Conservation (phyloP, 2,329 filamentous ascomycete species). For the Thielaviopsis musarum region DNA sequence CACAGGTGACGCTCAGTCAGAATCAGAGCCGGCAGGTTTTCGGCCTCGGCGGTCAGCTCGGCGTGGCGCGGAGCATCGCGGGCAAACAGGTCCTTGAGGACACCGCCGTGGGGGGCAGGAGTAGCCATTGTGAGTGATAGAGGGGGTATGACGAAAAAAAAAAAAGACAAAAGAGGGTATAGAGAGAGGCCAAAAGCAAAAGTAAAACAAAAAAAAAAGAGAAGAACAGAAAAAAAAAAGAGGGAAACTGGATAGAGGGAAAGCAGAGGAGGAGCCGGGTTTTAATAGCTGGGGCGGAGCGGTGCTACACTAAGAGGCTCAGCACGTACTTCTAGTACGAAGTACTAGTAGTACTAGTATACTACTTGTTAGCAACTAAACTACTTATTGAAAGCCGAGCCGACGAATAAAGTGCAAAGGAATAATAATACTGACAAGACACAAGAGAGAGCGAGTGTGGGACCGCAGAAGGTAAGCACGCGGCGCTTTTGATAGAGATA, state of each 20-base stretch:
- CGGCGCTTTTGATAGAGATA: too few relatives aligned
- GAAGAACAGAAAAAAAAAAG: slow-evolving; percentile 6
- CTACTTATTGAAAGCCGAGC: neutral
- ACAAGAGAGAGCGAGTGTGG: neutral
- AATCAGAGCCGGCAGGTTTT: slow-evolving; percentile 66
- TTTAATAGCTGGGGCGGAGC: neutral
- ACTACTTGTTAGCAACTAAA: too few relatives aligned
- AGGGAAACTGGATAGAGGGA: slow-evolving; percentile 1
- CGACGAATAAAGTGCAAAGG: neutral
- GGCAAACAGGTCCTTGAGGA: slow-evolving; percentile 94
- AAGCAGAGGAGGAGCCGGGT: neutral
- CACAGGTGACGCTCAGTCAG: slow-evolving; percentile 91
- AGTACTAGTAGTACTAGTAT: too few relatives aligned
- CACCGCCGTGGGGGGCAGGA: slow-evolving; percentile 60
- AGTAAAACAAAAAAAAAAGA: slow-evolving; percentile 12
- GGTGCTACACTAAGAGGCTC: neutral
- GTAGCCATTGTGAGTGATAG: slow-evolving; percentile 38
- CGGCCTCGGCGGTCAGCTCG: slow-evolving; percentile 69
- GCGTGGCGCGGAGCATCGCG: slow-evolving; percentile 73
- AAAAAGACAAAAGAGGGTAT: neutral
- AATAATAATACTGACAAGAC: neutral
- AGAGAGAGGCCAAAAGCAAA: slow-evolving; percentile 9
- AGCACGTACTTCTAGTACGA: too few relatives aligned
- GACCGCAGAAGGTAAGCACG: neutral
- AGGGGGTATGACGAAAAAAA: neutral